Evolutionary conservation across 208 protist species (phyloP).

Genomic region (Crithidia bombi): DNA sequence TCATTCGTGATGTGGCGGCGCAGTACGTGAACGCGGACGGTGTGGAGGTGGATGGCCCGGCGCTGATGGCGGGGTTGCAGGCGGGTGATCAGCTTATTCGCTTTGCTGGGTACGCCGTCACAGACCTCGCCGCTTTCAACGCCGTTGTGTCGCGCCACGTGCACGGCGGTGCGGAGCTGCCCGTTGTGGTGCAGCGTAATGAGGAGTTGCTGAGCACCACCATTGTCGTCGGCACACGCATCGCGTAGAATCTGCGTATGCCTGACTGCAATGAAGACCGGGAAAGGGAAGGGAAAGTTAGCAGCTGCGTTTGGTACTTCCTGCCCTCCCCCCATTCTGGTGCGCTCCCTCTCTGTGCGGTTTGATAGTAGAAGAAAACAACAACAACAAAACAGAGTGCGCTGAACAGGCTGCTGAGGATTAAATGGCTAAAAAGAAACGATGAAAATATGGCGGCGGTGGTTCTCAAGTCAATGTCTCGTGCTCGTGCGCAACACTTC

Average conservation of each 20-base stretch:
- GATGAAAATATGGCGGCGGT: too few species aligned
- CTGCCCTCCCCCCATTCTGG: too few species aligned
- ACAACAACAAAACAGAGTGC: too few species aligned
- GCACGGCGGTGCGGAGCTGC: slow-evolving; percentile 48
- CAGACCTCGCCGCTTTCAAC: slow-evolving; percentile 87
- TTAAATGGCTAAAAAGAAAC: too few species aligned
- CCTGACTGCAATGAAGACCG: background rate
- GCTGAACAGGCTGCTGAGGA: too few species aligned
- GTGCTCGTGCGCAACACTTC: too few species aligned
- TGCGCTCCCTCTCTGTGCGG: too few species aligned
- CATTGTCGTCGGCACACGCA: slow-evolving; percentile 36
- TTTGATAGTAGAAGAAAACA: too few species aligned
- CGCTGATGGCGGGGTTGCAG: slow-evolving; percentile 59
- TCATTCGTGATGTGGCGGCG: slow-evolving; percentile 60
- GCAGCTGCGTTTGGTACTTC: too few species aligned
- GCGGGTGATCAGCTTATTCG: slow-evolving; percentile 74
- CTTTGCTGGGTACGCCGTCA: slow-evolving; percentile 86
- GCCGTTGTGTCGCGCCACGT: slow-evolving; percentile 78
- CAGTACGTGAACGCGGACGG: slow-evolving; percentile 48
- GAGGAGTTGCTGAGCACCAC: slow-evolving; percentile 34
- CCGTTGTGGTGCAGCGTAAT: slow-evolving; percentile 58
- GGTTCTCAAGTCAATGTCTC: too few species aligned
- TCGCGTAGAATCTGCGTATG: background rate
- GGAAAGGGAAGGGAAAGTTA: background rate
- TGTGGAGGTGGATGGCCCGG: slow-evolving; percentile 51